Percentiles rank a stretch among this genome's conserved stretches.
These are phyloP conservation scores for Fusarium verrucosum DNA, from an alignment of 2,329 filamentous ascomycete genomes.

Conservation along the genomic window DNA sequence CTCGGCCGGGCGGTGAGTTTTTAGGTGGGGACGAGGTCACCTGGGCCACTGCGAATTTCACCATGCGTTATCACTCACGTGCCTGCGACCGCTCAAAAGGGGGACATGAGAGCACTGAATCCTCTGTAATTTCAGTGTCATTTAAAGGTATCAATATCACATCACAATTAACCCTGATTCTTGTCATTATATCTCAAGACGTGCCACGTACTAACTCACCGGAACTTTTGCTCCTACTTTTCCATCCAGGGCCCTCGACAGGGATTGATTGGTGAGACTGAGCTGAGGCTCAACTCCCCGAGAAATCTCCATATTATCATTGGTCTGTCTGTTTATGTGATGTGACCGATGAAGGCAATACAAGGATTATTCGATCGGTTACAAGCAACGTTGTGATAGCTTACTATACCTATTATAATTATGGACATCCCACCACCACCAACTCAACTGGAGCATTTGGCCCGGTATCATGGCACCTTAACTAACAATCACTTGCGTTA, in stretches of 20 bases:
- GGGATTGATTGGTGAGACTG: background rate
- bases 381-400: background rate
- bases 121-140: background rate
- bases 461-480: background rate
- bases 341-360: background rate
- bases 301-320: constrained; percentile 5
- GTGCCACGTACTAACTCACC: too few relatives aligned
- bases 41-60: constrained; percentile 42
- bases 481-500: background rate
- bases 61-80: constrained; percentile 33
- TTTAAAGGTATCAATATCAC: constrained; percentile 13
- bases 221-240: constrained; percentile 25
- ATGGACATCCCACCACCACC: constrained; percentile 15
- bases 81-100: constrained; percentile 23
- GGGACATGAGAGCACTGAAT: background rate
- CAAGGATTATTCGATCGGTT: constrained; percentile 2
- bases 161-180: background rate
- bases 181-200: background rate
- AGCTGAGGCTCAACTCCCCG: constrained; percentile 20
- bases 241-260: constrained; percentile 11
- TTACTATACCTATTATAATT: background rate
- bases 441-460: background rate
- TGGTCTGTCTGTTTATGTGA: constrained; percentile 1
- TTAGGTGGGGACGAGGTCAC: constrained; percentile 42
- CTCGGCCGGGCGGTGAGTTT: constrained; percentile 43